These are phyloP conservation scores for Penicillium psychrosexuale DNA, from an alignment of 2,329 filamentous ascomycete genomes.

Conservation along the genomic window DNA sequence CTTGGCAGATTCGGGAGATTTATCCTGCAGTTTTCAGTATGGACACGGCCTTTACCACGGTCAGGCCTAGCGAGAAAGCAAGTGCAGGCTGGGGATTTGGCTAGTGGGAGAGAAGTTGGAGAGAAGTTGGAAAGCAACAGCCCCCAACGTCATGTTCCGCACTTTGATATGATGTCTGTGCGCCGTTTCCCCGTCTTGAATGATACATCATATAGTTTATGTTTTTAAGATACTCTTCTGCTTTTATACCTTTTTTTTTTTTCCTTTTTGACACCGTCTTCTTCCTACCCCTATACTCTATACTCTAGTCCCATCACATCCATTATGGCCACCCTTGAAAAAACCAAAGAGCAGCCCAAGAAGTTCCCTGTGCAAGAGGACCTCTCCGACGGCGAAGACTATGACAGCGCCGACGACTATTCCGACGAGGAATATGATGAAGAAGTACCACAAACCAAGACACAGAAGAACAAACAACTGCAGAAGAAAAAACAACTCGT, in stretches of 20 bases:
- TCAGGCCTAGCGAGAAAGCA: neutral
- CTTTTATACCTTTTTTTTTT: neutral
- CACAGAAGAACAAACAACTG: constrained; percentile 11
- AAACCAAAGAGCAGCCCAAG: constrained; percentile 27
- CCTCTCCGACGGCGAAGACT: constrained; percentile 27
- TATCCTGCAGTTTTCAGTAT: neutral
- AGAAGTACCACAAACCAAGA: constrained; percentile 7
- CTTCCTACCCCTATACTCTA: neutral
- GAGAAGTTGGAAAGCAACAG: neutral
- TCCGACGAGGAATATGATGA: constrained; percentile 25
- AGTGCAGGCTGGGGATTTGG: constrained; percentile 9
- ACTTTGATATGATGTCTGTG: neutral
- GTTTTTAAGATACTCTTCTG: neutral
- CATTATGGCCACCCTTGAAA: constrained; percentile 31
- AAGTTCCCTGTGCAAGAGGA: constrained; percentile 27
- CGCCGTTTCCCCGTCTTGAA: neutral
- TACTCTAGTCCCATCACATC: neutral
- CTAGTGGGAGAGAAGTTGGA: neutral
- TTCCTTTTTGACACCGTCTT: neutral
- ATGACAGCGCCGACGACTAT: constrained; percentile 32
- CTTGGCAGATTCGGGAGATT: neutral
- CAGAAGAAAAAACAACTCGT: constrained; percentile 20
- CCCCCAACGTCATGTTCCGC: constrained; percentile 26
- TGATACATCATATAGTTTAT: constrained; percentile 15
- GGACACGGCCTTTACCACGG: constrained; percentile 5